Base-by-base conservation (phyloP, 2,329 filamentous ascomycete species). In the Chrysosporium queenslandicum region DNA sequence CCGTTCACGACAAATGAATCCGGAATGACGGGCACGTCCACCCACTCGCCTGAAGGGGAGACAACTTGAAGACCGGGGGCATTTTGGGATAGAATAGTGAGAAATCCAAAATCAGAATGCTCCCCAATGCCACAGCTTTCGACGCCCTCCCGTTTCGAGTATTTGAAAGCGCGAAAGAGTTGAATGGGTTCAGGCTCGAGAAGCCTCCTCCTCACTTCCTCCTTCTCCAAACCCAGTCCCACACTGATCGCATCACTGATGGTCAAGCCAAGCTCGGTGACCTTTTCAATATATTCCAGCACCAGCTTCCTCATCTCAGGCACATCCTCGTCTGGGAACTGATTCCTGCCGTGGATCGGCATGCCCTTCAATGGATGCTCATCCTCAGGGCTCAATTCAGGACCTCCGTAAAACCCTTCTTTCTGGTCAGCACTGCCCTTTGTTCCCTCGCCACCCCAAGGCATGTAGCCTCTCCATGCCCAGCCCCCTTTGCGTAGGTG, bases 341-440 rank as follows among this genome's bases (percentile, higher is more conserved):
- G 50, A 29, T 52, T 52, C 30, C 30, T 12, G 14, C 50, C 50
- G 25, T 52, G 46, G 3, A 41, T 52, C 16, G 41, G 50, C 18
- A 39, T 27, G 11, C 50, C 50, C 9, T 46, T 46, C 41, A 46
- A 29, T 12, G 50, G 50, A 32, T 42, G 37, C 11, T 41, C 18
- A 11, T 32, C 25, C 18, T 52, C 41, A 2, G 50, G 51, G 45
- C 20, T 36, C 23, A 53, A 36, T 36, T 53, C 51, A 25, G 51
- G 45, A 14, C 51, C 51, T 53, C 43, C 51, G 20, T 53, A 53
- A 37, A 53, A 53, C 4, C 51, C 45, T 29, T 53, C 51, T 37
- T 53, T 53, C 45, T 53, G 51, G 37, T 53, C 51, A 25, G 25
- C 49, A 43, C 37, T 34, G 9, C 51, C 51, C 34, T 53, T 53